Evolutionary conservation across 306 rosid genomes (phyloP).

Genomic region (Albizia julibrissin): DNA sequence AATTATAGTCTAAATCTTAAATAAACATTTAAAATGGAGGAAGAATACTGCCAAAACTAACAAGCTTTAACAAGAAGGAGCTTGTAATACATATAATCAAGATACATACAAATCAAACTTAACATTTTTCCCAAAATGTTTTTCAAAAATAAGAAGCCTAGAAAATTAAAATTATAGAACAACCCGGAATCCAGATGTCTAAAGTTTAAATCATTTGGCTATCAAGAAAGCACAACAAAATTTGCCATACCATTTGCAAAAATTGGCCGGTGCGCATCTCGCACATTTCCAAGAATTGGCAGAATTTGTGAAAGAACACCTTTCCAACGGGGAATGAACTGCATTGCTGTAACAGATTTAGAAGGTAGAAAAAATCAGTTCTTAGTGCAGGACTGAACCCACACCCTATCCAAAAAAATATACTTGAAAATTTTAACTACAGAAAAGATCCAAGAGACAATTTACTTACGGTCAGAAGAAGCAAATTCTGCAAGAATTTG

Average conservation of each 20-base stretch:
- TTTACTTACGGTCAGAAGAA: slow-evolving; percentile 69
- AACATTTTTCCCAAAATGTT: neutral
- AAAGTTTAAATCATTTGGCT: slow-evolving; percentile 28
- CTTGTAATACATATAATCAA: neutral
- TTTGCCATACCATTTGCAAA: slow-evolving; percentile 80
- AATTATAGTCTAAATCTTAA: neutral
- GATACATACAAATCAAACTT: slow-evolving; percentile 6
- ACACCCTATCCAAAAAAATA: neutral
- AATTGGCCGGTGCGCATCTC: slow-evolving; percentile 78
- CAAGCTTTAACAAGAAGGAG: neutral
- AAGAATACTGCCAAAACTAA: neutral
- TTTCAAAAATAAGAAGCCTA: slow-evolving; percentile 25
- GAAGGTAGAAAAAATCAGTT: slow-evolving; percentile 39
- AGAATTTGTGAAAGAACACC: slow-evolving; percentile 90
- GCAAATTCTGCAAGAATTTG: slow-evolving; percentile 97
- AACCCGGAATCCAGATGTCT: neutral
- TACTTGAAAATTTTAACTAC: neutral
- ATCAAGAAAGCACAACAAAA: slow-evolving; percentile 32
- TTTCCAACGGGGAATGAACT: slow-evolving; percentile 91
- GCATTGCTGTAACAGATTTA: slow-evolving; percentile 65
- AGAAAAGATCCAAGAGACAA: neutral
- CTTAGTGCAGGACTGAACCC: slow-evolving; percentile 9
- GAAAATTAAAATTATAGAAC: neutral
- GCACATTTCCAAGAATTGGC: slow-evolving; percentile 95
- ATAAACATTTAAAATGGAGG: neutral